Evolutionary conservation across 441 rosid species (phyloP).

Genomic region (Arabidopsis hybrid): DNA sequence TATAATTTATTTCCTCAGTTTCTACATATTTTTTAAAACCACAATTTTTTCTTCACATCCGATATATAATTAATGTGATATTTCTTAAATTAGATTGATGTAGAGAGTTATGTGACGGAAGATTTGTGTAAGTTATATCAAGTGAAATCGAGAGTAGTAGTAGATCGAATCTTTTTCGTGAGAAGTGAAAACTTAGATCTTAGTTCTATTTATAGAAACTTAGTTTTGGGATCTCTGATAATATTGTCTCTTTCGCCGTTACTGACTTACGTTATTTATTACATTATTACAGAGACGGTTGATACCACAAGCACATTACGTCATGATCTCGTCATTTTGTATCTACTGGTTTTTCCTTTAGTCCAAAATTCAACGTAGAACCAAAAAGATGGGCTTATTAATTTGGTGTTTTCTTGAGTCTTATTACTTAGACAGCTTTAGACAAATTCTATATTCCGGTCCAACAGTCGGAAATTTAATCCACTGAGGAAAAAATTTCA

Average conservation of each 20-base stretch:
- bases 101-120: constrained; percentile 24
- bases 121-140: constrained; percentile 12
- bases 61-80: constrained; percentile 14
- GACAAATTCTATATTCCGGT: not conserved
- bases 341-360: not conserved
- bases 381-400: not conserved
- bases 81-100: constrained; percentile 10
- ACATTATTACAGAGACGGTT: constrained; percentile 40
- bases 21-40: too few relatives aligned
- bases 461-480: too few relatives aligned
- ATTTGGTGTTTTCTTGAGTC: not conserved
- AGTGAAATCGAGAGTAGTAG: constrained; percentile 40
- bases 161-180: constrained; percentile 73
- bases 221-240: constrained; percentile 39
- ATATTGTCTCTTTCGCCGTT: constrained; percentile 43
- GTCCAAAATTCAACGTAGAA: not conserved
- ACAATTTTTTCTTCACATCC: not conserved
- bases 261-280: constrained; percentile 41
- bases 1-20: too few relatives aligned
- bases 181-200: constrained; percentile 57
- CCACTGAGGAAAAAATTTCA: too few relatives aligned
- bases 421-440: not conserved
- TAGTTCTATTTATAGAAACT: constrained; percentile 41
- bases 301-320: constrained; percentile 39
- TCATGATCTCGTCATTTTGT: constrained; percentile 36